These are phyloP conservation scores for Kappamyces sp. DNA, from an alignment of 192 early-diverging fungal species.

Conservation along the genomic window DNA sequence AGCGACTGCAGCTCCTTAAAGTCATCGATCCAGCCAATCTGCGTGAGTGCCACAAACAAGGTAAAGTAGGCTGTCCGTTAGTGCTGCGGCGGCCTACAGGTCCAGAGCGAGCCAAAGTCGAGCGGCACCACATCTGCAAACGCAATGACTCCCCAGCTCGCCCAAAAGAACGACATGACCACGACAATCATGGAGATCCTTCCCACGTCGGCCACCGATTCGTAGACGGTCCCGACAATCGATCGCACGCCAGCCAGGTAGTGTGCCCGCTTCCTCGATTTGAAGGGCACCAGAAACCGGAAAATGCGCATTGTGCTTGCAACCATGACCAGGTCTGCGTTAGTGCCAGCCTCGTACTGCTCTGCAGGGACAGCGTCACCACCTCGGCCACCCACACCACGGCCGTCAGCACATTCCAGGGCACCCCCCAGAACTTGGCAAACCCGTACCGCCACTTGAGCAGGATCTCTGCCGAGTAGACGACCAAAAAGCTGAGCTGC, in stretches of 20 bases:
- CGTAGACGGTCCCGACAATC: conserved; percentile 29
- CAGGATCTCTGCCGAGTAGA: neutral
- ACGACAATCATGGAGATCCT: conserved; percentile 36
- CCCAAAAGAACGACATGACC: conserved; percentile 33
- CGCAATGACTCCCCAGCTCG: conserved; percentile 1
- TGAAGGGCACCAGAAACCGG: neutral
- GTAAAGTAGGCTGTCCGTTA: conserved; percentile 25
- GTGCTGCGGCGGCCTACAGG: conserved; percentile 2
- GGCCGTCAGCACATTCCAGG: neutral
- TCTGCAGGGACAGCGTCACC: neutral
- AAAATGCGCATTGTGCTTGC: neutral
- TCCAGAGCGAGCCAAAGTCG: conserved; percentile 27
- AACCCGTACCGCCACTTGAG: neutral
- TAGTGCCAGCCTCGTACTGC: neutral
- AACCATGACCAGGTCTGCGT: conserved; percentile 26
- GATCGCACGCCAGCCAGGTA: conserved; percentile 31
- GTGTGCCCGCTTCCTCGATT: conserved; percentile 18
- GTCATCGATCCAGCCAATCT: conserved; percentile 34
- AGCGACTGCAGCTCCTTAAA: conserved; percentile 22
- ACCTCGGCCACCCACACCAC: neutral
- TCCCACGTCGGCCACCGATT: conserved; percentile 34
- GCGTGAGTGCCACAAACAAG: conserved; percentile 29
- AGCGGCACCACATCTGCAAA: conserved; percentile 2
- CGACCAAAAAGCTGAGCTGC: neutral
- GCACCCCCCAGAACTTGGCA: neutral